Conservation (phyloP, 2,329 filamentous ascomycete genomes). For the Thermothelomyces thermophilus region DNA sequence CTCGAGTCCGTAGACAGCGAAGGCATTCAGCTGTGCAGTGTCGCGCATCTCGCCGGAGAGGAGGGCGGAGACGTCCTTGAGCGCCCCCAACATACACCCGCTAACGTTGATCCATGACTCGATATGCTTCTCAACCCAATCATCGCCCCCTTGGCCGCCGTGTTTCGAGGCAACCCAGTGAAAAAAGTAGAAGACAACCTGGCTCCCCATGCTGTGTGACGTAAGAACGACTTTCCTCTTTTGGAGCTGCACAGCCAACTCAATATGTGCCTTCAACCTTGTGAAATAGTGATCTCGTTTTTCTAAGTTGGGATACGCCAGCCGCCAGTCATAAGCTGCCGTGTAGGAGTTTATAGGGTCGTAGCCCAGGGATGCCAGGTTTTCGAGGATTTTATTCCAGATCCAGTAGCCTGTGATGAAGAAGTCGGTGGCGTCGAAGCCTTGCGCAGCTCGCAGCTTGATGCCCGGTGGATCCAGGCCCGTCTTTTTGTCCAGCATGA, state of each 20-base stretch:
- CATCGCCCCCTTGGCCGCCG: constrained; percentile 72
- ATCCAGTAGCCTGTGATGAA: constrained; percentile 94
- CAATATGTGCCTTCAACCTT: constrained; percentile 81
- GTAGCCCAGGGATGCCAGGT: constrained; percentile 90
- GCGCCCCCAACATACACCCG: constrained; percentile 92
- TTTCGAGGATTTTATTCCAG: constrained; percentile 98
- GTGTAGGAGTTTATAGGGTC: constrained; percentile 73
- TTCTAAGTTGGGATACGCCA: constrained; percentile 87
- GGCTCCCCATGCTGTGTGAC: constrained; percentile 96
- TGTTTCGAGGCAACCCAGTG: constrained; percentile 72
- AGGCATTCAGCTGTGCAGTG: constrained; percentile 90
- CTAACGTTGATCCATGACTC: constrained; percentile 98
- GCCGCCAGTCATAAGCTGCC: constrained; percentile 80
- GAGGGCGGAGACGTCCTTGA: constrained; percentile 84
- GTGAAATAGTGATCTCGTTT: constrained; percentile 90
- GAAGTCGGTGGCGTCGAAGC: constrained; percentile 96
- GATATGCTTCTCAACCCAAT: constrained; percentile 85
- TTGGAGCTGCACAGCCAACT: constrained; percentile 67
- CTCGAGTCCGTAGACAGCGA: constrained; percentile 93
- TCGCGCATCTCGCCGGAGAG: constrained; percentile 98
- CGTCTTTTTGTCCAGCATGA: constrained; percentile 91
- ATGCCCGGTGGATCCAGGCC: constrained; percentile 85
- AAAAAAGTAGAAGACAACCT: constrained; percentile 78
- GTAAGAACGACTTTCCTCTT: constrained; percentile 77
- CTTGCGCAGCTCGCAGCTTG: constrained; percentile 87